Base-by-base conservation (phyloP, 768 basidiomycete genomes). In the Rubroboletus satanas region DNA sequence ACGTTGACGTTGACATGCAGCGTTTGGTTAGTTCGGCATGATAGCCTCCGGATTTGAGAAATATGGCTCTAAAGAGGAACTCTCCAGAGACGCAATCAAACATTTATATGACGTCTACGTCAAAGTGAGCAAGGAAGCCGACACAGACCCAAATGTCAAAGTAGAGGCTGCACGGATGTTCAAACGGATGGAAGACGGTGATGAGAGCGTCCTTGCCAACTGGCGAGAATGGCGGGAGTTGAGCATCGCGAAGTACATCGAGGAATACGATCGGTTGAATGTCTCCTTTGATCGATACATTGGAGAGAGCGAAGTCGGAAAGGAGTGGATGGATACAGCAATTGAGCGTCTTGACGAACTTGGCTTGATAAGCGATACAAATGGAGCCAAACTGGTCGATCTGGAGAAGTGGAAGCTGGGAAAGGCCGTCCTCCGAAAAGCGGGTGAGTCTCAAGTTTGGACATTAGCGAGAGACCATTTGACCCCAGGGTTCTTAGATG, bases 41-140 rank as follows among this genome's bases (percentile, higher is more conserved):
- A 88, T 98, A 51, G 90, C 93, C 0, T 81, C 87, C 46, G 96
- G 96, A 0, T 98, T 90, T 64, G 87, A 95, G 67, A 88, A 89
- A 66, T 96, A 96, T 63, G 97, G 96, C 9, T 87, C 85, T 4
- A 82, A 88, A 59, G 88, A 88, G 63, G 84, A 84, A 61, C 83
- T 99, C 10, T 80, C 88, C 67, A 80, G 81, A 60, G 89, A 99
- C 66, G 85, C 96, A 2, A 97, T 99, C 74, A 93, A 93, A 65
- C 96, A 99, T 67, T 78, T 98, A 5, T 93, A 90, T 68, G 83
- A 96, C 32, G 83, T 99, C 45, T 99, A 99, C 70, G 93, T 98
- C 72, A 85, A 92, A 72, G 87, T 98, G 61, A 95, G 88, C 80
- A 82, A 83, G 55, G 96, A 94, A 46, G 88, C 88, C 3, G 87